Base-by-base conservation (phyloP, 1,139 yeast species). In the Geotrichum citri-aurantii region DNA sequence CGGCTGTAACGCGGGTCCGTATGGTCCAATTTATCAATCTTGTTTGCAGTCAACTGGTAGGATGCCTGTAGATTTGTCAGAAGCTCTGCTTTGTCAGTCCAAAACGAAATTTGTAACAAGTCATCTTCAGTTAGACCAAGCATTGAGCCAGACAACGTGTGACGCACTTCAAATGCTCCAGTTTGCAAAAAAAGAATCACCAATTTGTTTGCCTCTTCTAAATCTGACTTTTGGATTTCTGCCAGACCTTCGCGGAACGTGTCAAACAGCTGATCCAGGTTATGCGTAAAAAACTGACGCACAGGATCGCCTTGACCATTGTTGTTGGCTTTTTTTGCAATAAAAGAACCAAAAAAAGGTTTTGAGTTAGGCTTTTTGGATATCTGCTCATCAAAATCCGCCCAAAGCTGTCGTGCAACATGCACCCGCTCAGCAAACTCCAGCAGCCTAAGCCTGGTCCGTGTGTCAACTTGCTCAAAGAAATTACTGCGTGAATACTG, bases 351-450 rank as follows among this genome's bases (percentile, higher is more conserved):
- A 19, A 64, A 46, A 4, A 63, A 62, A 26, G 61, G 64, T n/a
- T 54, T 52, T 19, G 57, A 31, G n/a, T 54, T 48, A 10, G 57
- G 52, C 2, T 47, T 12, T 8, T 23, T 24, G 8, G 50, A 42
- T 5, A 57, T 33, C 6, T 26, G 31, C n/a, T 54, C 37, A 47
- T 52, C 54, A 40, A 57, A 62, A 48, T 66, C 64, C 0, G 66
- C 66, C 83, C 86, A 84, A 12, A 87, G 69, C 24, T 74, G 76
- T 53, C 73, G 70, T 0, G 86, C 81, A 4, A 86, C 81, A 33
- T 79, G 78, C 48, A 83, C 70, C 65, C 84, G 81, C 66, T 88
- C 95, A 52, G 83, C 73, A 31, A 76, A 73, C 61, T 79, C 76
- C 31, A 84, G 73, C 2, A 86, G 68, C 11, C 69, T 63, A 62